These are phyloP conservation scores for Fraxinus americana DNA, from an alignment of 257 asterid genomes.

Conservation along the genomic window DNA sequence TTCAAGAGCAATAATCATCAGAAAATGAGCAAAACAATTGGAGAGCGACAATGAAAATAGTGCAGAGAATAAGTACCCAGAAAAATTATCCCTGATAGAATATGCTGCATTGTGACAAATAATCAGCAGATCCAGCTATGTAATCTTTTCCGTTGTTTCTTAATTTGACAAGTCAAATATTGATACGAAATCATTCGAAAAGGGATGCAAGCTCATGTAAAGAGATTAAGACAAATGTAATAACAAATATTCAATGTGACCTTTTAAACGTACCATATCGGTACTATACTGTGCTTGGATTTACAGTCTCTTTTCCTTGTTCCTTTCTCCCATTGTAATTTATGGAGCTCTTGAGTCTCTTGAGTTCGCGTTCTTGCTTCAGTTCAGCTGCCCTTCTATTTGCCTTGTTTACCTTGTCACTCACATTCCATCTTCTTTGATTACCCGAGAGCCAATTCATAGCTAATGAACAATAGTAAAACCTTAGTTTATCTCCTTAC, in stretches of 20 bases:
- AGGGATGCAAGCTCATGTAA: background rate
- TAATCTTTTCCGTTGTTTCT: too few relatives aligned
- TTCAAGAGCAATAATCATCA: too few relatives aligned
- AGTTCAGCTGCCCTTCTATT: slow-evolving; percentile 25
- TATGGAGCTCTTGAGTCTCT: slow-evolving; percentile 34
- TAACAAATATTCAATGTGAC: background rate
- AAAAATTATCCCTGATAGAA: background rate
- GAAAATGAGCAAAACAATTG: too few relatives aligned
- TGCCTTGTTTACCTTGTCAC: slow-evolving; percentile 24
- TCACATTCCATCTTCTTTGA: slow-evolving; percentile 25
- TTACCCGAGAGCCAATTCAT: slow-evolving; percentile 31
- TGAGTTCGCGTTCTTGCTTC: slow-evolving; percentile 40
- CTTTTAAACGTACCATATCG: background rate
- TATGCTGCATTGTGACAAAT: background rate
- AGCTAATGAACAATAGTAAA: slow-evolving; percentile 27
- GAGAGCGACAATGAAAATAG: background rate
- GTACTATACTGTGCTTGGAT: background rate
- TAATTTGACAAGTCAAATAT: background rate
- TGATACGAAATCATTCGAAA: background rate
- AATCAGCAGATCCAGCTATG: background rate
- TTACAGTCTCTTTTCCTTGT: slow-evolving; percentile 17
- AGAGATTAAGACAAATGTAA: background rate
- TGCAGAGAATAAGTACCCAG: background rate
- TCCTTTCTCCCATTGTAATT: slow-evolving; percentile 32
- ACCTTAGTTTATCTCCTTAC: slow-evolving; percentile 21